Evolutionary conservation across 306 rosid species (phyloP).

Genomic region (Trichosanthes truncata): DNA sequence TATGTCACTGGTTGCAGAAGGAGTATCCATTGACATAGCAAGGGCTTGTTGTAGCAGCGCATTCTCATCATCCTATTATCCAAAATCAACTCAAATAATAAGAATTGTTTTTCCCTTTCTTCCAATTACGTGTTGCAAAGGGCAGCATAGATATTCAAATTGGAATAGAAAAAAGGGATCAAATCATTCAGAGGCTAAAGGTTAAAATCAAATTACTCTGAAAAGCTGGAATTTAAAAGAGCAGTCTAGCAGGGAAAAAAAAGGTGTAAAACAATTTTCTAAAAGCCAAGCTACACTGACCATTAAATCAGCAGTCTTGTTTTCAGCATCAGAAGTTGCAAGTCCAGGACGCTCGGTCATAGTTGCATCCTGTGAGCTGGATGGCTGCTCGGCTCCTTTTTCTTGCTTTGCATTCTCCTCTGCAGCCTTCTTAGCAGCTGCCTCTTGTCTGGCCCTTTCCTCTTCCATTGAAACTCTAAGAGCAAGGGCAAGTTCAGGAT

Average conservation of each 20-base stretch:
- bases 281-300: slow-evolving; percentile 13
- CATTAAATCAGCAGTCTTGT: slow-evolving; percentile 61
- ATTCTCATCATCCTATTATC: slow-evolving; percentile 58
- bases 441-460: slow-evolving; percentile 99
- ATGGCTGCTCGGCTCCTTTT: slow-evolving; percentile 59
- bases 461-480: slow-evolving; percentile 99
- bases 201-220: not conserved
- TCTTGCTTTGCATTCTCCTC: slow-evolving; percentile 74
- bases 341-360: slow-evolving; percentile 63
- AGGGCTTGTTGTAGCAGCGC: slow-evolving; percentile 96
- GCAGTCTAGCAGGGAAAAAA: not conserved
- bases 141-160: not conserved
- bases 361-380: slow-evolving; percentile 77
- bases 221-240: no score
- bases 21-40: slow-evolving; percentile 98
- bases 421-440: slow-evolving; percentile 96
- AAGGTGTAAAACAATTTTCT: not conserved
- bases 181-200: not conserved
- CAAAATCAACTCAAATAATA: not conserved
- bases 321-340: slow-evolving; percentile 53
- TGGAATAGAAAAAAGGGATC: not conserved
- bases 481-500: slow-evolving; percentile 98
- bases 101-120: not conserved
- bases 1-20: slow-evolving; percentile 42
- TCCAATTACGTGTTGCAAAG: not conserved